phyloP scores from a whole-genome alignment of 352 stramenopile species.

The Globisporangium takayamanum region DNA sequence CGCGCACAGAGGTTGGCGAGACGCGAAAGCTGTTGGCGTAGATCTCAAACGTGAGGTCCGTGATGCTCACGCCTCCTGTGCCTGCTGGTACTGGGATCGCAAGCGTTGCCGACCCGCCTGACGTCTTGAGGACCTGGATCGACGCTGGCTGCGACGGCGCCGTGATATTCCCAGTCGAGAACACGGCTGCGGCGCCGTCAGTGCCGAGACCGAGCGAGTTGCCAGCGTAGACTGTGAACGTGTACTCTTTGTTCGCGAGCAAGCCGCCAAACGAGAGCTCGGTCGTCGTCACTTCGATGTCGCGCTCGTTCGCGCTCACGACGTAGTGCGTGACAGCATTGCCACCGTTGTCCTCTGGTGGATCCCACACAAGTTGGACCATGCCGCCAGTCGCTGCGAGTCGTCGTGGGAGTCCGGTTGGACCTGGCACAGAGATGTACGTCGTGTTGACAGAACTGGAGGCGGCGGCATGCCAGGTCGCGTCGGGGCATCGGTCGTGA shows the following conservation, averaged over 20 bases:
- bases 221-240: conserved; percentile 41
- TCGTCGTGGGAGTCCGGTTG: conserved; percentile 17
- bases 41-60: conserved; percentile 29
- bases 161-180: conserved; percentile 23
- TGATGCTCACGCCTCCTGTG: conserved; percentile 28
- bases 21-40: conserved; percentile 35
- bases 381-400: conserved; percentile 29
- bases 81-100: conserved; percentile 26
- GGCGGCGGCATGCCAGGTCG: conserved; percentile 22
- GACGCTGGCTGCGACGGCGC: conserved; percentile 21
- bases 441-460: conserved; percentile 26
- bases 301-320: conserved; percentile 20
- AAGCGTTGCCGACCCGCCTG: conserved; percentile 35
- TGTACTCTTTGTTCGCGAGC: conserved; percentile 30
- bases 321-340: conserved; percentile 34
- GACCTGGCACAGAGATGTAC: conserved; percentile 43
- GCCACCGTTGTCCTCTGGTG: conserved; percentile 47
- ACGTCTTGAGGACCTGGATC: conserved; percentile 20
- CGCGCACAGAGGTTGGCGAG: conserved; percentile 11
- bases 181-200: conserved; percentile 16
- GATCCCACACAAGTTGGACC: conserved; percentile 32
- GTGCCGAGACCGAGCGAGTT: conserved; percentile 38
- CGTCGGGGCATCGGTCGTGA: conserved; percentile 24
- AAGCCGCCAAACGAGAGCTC: conserved; percentile 30
- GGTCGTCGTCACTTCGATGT: neutral